Evolutionary conservation across 2,329 filamentous ascomycete species (phyloP).

Genomic region (Cladophialophora carrionii): DNA sequence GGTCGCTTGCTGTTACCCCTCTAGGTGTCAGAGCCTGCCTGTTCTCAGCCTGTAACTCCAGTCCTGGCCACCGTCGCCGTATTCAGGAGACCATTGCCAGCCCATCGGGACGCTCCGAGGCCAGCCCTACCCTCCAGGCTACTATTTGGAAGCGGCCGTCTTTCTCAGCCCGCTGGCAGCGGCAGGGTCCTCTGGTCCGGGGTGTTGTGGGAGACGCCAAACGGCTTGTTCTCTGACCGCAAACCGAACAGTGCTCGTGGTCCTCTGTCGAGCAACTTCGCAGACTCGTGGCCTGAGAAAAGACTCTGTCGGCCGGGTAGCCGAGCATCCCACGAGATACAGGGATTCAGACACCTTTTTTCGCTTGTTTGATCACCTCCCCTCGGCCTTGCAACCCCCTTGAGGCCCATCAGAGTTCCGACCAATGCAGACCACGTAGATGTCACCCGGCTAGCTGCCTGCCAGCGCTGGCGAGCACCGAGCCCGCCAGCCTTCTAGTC

Average conservation of each 20-base stretch:
- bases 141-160: slow-evolving; percentile 7
- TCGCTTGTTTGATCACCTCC: slow-evolving; percentile 8
- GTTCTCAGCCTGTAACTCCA: not conserved
- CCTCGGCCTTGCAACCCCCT: not conserved
- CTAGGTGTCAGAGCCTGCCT: slow-evolving; percentile 9
- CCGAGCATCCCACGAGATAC: slow-evolving; percentile 16
- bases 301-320: not conserved
- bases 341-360: not conserved
- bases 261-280: not conserved
- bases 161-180: slow-evolving; percentile 4
- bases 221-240: not conserved
- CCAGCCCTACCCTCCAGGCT: slow-evolving; percentile 1
- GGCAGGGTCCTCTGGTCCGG: slow-evolving; percentile 6
- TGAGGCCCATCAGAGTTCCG: not conserved
- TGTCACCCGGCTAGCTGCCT: slow-evolving; percentile 6
- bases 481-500: slow-evolving; percentile 2
- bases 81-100: slow-evolving; percentile 1
- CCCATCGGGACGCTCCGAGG: slow-evolving; percentile 1
- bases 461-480: slow-evolving; percentile 5
- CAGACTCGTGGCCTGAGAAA: slow-evolving; percentile 4
- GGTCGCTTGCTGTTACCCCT: slow-evolving; percentile 19
- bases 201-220: not conserved
- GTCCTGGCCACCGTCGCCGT: not conserved
- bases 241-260: not conserved
- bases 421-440: slow-evolving; percentile 2